Conservation (phyloP, 192 early-diverging fungal genomes). For the Podila horticola region DNA sequence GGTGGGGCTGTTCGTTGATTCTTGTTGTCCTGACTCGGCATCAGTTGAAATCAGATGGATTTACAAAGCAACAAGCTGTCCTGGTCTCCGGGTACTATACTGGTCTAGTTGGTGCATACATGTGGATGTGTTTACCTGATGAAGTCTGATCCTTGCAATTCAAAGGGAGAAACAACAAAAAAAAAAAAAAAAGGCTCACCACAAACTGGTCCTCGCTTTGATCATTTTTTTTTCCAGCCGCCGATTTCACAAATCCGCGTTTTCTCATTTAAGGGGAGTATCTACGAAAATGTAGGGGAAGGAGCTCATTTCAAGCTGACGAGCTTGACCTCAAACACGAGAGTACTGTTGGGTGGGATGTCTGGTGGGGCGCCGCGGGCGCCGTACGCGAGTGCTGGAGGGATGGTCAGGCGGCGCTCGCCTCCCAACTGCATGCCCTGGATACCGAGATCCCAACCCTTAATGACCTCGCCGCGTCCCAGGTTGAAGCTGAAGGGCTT, state of each 20-base stretch:
- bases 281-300: neutral
- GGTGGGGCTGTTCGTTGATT: too few relatives aligned
- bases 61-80: too few relatives aligned
- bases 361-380: constrained; percentile 78
- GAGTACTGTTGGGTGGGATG: constrained; percentile 82
- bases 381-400: constrained; percentile 69
- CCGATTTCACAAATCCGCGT: too few relatives aligned
- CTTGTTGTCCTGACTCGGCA: too few relatives aligned
- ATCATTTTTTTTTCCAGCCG: neutral
- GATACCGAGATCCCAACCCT: constrained; percentile 90
- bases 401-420: constrained; percentile 87
- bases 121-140: constrained; percentile 27
- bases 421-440: constrained; percentile 90
- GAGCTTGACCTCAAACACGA: constrained; percentile 82
- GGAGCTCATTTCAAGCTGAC: constrained; percentile 20
- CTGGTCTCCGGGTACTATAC: too few relatives aligned
- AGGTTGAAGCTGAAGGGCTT: constrained; percentile 86
- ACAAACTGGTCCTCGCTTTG: neutral
- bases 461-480: constrained; percentile 85
- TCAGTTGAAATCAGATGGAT: too few relatives aligned
- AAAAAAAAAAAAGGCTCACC: constrained; percentile 10
- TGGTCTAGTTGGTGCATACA: neutral
- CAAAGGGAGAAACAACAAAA: neutral
- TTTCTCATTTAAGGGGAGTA: too few relatives aligned
- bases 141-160: constrained; percentile 40